These are phyloP conservation scores for Pyricularia sp. DNA, from an alignment of 2,329 filamentous ascomycete genomes.

Conservation along the genomic window DNA sequence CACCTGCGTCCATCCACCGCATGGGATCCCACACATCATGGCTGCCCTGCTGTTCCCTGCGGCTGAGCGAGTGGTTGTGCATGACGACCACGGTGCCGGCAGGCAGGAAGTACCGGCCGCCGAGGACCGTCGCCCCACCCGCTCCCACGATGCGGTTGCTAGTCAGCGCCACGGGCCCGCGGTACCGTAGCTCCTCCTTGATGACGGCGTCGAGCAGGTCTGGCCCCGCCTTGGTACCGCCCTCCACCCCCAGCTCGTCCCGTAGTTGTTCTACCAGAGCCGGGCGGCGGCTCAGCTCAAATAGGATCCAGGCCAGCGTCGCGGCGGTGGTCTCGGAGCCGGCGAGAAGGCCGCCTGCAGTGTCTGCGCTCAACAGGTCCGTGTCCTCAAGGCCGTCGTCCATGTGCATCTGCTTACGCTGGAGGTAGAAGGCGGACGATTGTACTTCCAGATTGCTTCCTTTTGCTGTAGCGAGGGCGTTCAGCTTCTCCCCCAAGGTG, in stretches of 20 bases:
- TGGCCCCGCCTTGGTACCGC: background rate
- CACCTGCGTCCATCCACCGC: background rate
- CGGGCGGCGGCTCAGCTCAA: conserved; percentile 24
- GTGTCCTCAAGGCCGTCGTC: background rate
- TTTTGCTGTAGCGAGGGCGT: background rate
- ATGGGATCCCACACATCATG: background rate
- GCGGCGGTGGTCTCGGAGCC: conserved; percentile 53
- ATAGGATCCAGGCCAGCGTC: conserved; percentile 31
- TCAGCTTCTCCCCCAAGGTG: background rate
- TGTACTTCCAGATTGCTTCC: background rate
- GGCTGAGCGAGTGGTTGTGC: background rate
- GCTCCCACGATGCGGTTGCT: background rate
- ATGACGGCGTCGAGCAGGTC: background rate
- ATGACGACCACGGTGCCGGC: background rate
- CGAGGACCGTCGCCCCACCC: background rate
- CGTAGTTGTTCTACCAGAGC: conserved; percentile 26
- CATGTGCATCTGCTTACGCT: background rate
- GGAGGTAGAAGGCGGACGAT: background rate
- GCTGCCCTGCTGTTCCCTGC: background rate
- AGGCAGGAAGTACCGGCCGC: background rate
- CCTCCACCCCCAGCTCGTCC: conserved; percentile 18
- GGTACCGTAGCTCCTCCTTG: background rate
- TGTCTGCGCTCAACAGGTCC: background rate
- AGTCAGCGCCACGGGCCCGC: background rate
- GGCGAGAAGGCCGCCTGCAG: conserved; percentile 42